Percentiles rank a stretch among this genome's conserved stretches.
Conservation (phyloP, 148 eudicot species). For the Bassia scoparia region DNA sequence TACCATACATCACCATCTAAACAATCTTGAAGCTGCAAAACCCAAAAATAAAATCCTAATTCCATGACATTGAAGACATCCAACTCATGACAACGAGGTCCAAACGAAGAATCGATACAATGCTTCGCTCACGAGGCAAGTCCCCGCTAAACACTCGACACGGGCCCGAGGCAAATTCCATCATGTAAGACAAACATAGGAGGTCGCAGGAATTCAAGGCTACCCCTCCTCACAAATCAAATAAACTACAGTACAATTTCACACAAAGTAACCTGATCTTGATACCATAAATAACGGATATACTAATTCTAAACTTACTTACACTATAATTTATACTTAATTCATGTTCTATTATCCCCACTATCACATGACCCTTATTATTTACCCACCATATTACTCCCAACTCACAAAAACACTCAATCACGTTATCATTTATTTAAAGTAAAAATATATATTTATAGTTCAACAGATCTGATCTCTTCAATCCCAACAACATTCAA, state of each 20-base stretch:
- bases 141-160: neutral
- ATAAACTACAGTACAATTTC: neutral
- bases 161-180: conserved; percentile 9
- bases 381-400: neutral
- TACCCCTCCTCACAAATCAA: neutral
- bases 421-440: neutral
- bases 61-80: neutral
- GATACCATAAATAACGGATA: conserved; percentile 19
- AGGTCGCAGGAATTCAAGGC: conserved; percentile 11
- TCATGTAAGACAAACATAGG: conserved; percentile 19
- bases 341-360: conserved; percentile 10
- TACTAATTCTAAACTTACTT: conserved; percentile 7
- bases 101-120: conserved; percentile 9
- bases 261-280: conserved; percentile 15
- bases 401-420: neutral
- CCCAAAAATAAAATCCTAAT: neutral
- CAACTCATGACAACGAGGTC: conserved; percentile 13
- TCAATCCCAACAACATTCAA: conserved; percentile 36
- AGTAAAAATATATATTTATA: neutral
- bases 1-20: neutral
- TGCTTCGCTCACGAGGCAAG: neutral
- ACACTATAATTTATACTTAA: neutral
- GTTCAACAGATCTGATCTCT: conserved; percentile 45
- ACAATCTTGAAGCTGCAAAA: neutral
- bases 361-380: conserved; percentile 13